Evolutionary conservation across 108 stramenopile species (phyloP).

Genomic region (Conticribra weissflogii): DNA sequence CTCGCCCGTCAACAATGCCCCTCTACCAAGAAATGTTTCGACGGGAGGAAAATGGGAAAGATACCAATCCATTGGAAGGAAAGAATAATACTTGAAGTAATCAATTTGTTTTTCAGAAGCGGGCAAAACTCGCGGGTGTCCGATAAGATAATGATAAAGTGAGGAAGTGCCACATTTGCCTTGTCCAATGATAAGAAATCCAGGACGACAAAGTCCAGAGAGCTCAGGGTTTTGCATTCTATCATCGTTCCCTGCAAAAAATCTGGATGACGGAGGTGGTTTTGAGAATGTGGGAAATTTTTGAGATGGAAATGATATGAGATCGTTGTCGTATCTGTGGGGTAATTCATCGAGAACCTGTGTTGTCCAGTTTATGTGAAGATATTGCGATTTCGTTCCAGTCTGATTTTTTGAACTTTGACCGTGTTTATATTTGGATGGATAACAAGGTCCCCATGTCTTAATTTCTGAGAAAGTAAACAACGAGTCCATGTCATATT

Average conservation of each 20-base stretch:
- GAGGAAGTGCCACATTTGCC: conserved; percentile 89
- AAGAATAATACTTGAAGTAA: conserved; percentile 63
- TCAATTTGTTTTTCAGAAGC: conserved; percentile 83
- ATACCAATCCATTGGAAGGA: conserved; percentile 67
- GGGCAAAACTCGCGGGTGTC: conserved; percentile 79
- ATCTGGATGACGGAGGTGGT: neutral
- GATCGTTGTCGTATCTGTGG: conserved; percentile 9
- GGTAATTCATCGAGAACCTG: conserved; percentile 6
- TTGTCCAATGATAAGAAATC: conserved; percentile 85
- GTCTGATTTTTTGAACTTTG: neutral
- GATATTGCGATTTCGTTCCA: too few relatives aligned
- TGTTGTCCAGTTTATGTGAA: conserved; percentile 6
- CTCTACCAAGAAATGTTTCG: conserved; percentile 60
- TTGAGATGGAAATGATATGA: conserved; percentile 9
- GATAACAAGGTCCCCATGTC: conserved; percentile 54
- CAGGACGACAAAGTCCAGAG: conserved; percentile 74
- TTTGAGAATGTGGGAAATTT: neutral
- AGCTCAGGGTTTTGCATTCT: conserved; percentile 1
- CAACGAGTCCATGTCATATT: too few relatives aligned
- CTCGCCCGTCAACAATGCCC: conserved; percentile 83
- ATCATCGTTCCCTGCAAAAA: conserved; percentile 4
- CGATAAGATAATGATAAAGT: conserved; percentile 74
- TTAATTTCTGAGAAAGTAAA: too few relatives aligned
- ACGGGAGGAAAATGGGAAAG: conserved; percentile 75
- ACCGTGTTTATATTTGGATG: neutral